Conservation (phyloP, 257 asterid genomes). For the Primulina eburnea region DNA sequence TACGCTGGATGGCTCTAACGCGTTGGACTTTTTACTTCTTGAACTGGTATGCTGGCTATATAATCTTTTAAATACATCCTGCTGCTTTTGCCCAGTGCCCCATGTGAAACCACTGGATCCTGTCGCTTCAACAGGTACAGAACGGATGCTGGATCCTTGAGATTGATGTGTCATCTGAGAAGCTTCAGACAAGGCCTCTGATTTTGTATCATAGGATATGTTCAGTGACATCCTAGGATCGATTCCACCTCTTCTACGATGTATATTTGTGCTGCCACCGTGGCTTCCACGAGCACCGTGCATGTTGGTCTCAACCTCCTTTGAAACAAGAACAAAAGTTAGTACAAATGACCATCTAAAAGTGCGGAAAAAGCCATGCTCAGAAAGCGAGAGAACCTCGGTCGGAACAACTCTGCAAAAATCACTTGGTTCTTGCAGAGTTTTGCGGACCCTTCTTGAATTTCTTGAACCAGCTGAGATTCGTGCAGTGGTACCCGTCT, state of each 20-base stretch:
- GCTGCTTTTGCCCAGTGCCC: conserved; percentile 52
- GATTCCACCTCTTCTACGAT: conserved; percentile 38
- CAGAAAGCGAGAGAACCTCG: conserved; percentile 47
- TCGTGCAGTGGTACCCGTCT: conserved; percentile 33
- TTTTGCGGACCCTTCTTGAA: conserved; percentile 50
- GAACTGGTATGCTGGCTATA: conserved; percentile 29
- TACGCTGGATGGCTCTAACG: conserved; percentile 29
- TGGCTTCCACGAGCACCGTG: conserved; percentile 35
- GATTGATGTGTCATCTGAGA: conserved; percentile 61
- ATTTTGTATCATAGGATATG: conserved; percentile 48
- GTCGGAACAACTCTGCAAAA: conserved; percentile 42
- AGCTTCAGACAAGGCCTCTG: conserved; percentile 43
- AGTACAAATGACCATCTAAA: not conserved
- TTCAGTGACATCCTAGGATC: conserved; percentile 44
- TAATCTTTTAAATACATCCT: conserved; percentile 39
- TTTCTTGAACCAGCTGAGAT: conserved; percentile 46
- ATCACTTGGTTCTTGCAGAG: conserved; percentile 33
- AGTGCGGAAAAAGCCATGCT: not conserved
- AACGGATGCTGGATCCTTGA: conserved; percentile 42
- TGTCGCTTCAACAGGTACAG: conserved; percentile 55
- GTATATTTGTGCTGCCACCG: not conserved
- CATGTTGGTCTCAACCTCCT: conserved; percentile 47
- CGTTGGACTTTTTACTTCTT: conserved; percentile 34
- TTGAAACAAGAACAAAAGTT: conserved; percentile 6
- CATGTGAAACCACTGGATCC: conserved; percentile 46